Evolutionary conservation across 768 basidiomycete genomes (phyloP), one percentile per base, ranked within the genome.

Genomic region (Zangia roseola): DNA sequence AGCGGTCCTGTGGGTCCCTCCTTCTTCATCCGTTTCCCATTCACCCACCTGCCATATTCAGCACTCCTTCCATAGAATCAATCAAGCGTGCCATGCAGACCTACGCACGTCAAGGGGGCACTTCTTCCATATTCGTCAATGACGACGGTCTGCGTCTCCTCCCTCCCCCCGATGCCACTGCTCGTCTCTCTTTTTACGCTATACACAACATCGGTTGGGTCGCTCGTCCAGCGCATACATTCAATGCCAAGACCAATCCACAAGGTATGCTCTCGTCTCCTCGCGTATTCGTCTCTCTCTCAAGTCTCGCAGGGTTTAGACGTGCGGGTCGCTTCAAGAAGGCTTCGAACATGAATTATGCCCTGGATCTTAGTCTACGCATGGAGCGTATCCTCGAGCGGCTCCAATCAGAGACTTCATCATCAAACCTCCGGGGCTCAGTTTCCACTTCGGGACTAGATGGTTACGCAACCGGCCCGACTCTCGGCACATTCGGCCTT

Each of bases 341-440:
- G 69, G 91, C 91, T 1, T 85, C 83, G 14, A 95, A 95, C 69
- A 84, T 94, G 86, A 95, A 94, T 63, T 92, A 86, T 58, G 90
- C 79, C 19, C 71, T 78, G 34, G 72, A 69, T 33, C 54, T 79
- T 2, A 74, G 73, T 5, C 60, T 77, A 24, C 69, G 72, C 26
- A 60, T 62, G 47, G 65, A 67, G 16, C 59, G 67, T 33, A 53
- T 65, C 21, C 62, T 68, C 16, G 67, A 67, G 33, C 52, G 31
- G 9, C 57, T 68, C 30, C 66, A 68, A 40, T 66, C 66, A 2
- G 55, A 61, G 23, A 56, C 58, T 0, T 50, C 57, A 2, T 62
- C 61, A 2, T 38, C 64, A 10, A 50, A 67, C 35, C 17, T 45
- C 23, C 55, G 61, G 5, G 52, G 55, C 20, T 56, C 52, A 36